A percentile compares a stretch with the other conserved stretches of the same genome.
Evolutionary conservation across 352 stramenopile species (phyloP).

Genomic region (Phytophthora capsici): DNA sequence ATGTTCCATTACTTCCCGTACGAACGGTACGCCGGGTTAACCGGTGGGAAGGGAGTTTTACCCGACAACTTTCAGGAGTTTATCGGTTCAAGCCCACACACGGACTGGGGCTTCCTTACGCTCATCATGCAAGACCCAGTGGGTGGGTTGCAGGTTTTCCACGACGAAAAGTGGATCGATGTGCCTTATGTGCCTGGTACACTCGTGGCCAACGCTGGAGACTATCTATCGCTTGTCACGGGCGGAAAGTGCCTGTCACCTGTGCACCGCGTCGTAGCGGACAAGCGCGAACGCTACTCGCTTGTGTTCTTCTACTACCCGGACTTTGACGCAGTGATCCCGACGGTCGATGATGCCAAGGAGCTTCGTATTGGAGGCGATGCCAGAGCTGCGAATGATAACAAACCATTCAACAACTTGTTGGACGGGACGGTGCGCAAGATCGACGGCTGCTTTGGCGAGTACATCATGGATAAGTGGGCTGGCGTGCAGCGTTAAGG

Average conservation of each 20-base stretch:
- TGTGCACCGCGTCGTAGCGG: conserved; percentile 75
- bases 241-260: conserved; percentile 68
- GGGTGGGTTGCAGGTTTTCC: conserved; percentile 74
- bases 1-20: conserved; percentile 90
- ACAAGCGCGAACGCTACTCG: conserved; percentile 79
- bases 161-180: conserved; percentile 74
- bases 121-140: conserved; percentile 83
- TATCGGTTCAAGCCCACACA: conserved; percentile 85
- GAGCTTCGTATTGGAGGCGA: conserved; percentile 55
- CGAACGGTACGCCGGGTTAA: conserved; percentile 50
- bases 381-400: conserved; percentile 27
- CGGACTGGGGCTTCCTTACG: conserved; percentile 86
- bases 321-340: conserved; percentile 78
- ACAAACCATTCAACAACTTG: conserved; percentile 73
- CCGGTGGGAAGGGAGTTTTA: conserved; percentile 16
- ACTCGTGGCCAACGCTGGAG: conserved; percentile 79
- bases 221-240: conserved; percentile 84
- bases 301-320: conserved; percentile 90
- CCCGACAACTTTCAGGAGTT: conserved; percentile 64
- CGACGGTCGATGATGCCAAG: conserved; percentile 32
- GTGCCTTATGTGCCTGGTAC: conserved; percentile 77
- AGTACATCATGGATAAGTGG: conserved; percentile 89
- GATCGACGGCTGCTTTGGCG: conserved; percentile 65
- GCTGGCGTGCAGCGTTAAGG: conserved; percentile 67
- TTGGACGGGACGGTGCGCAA: conserved; percentile 70